Percentiles rank a stretch among this genome's conserved stretches.
Conservation (phyloP, 257 asterid genomes). For the Galeopsis tetrahit region DNA sequence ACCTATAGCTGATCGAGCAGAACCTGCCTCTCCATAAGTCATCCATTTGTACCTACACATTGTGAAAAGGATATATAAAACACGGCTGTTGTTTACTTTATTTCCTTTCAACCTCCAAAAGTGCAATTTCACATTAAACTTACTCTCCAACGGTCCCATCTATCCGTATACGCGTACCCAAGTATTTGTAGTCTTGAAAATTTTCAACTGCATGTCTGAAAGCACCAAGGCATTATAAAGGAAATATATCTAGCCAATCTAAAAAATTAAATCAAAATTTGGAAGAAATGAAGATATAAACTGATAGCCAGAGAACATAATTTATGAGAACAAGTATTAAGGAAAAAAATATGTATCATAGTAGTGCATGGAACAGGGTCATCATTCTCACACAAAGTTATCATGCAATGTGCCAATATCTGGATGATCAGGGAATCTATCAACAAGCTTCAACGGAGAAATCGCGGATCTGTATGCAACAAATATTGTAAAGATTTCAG, state of each 20-base stretch:
- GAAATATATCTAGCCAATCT: not conserved
- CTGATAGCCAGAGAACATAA: constrained; percentile 7
- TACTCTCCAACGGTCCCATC: constrained; percentile 99
- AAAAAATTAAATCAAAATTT: constrained; percentile 12
- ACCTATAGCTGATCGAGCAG: constrained; percentile 89
- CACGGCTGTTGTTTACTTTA: constrained; percentile 12
- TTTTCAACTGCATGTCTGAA: constrained; percentile 75
- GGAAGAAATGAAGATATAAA: not conserved
- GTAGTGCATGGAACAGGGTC: constrained; percentile 22
- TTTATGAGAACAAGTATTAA: constrained; percentile 1
- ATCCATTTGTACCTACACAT: constrained; percentile 90
- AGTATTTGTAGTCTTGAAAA: constrained; percentile 83
- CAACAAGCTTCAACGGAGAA: constrained; percentile 83
- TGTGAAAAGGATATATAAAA: constrained; percentile 12
- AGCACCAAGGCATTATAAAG: constrained; percentile 26
- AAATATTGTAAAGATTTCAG: constrained; percentile 28
- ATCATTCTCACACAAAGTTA: constrained; percentile 75
- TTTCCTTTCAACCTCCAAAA: constrained; percentile 19
- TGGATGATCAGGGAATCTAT: constrained; percentile 76
- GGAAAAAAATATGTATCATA: constrained; percentile 26
- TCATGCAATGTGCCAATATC: constrained; percentile 87
- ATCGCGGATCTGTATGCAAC: constrained; percentile 62
- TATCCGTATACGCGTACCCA: constrained; percentile 86
- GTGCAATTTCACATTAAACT: constrained; percentile 39
- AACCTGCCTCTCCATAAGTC: constrained; percentile 93